Base-by-base conservation (phyloP, 352 stramenopile genomes). In the Phytophthora tubulina region DNA sequence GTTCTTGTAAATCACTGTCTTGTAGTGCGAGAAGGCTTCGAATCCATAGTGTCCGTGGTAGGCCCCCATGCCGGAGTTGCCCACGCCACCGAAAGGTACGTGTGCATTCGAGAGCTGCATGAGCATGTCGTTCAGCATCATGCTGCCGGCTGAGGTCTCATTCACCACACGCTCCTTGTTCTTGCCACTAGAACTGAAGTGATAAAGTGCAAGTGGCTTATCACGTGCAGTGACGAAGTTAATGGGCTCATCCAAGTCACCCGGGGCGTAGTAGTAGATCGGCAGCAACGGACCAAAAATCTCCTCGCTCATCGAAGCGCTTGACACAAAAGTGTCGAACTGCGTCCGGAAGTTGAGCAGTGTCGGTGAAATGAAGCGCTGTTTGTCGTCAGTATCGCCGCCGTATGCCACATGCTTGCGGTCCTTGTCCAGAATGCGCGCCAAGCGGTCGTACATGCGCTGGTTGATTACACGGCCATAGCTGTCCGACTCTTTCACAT, bases 231-330 rank as follows among this genome's bases (percentile, higher is more conserved):
- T 76, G 39, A 90, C 67, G 33, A 82, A 82, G 54, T 59, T 63
- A 30, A 89, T 78, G 5, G 81, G 52, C 15, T 70, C 55, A 9
- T 79, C 53, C 35, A 89, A 44, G 17, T 82, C 48, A 31, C 64
- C 75, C 27, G 70, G 44, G 7, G 58, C 39, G 58, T 91, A 94
- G 73, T 94, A 95, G 38, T 96, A 80, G 48, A 99, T 94, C 2
- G 97, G 94, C 48, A 99, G 69, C 42, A 99, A 63, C 3, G 97
- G 97, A 4, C 97, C 97, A 79, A 99, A 99, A 21, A 99, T 95
- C 77, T 99, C 97, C 50, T 99, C 94, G 15, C 79, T 58, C 88
- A 98, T 97, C 3, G 76, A 78, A 15, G 85, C 76, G 21, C 83
- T 89, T 3, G 45, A 70, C 5, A 88, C 48, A 27, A 91, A 92